Conservation (phyloP, 805 yeast species). For the Hyphopichia homilentoma region DNA sequence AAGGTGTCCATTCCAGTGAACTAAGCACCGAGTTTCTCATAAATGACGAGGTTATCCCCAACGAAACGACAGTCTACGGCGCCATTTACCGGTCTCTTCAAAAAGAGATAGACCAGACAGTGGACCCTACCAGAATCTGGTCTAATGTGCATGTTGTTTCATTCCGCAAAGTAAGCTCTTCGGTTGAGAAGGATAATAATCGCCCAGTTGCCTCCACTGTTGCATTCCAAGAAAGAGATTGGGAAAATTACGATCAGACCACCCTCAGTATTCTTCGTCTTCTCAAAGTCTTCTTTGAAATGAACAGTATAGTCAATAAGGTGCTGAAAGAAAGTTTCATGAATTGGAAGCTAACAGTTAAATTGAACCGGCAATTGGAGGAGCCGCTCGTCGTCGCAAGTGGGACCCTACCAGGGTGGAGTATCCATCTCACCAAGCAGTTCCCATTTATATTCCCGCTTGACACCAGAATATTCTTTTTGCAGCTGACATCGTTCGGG, state of each 20-base stretch:
- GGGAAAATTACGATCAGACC: conserved; percentile 20
- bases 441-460: conserved; percentile 84
- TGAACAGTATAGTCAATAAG: conserved; percentile 27
- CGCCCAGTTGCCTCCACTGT: conserved; percentile 7
- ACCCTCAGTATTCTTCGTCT: conserved; percentile 43
- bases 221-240: conserved; percentile 13
- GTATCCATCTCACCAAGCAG: conserved; percentile 62
- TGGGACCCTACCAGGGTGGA: conserved; percentile 85
- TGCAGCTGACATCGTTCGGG: conserved; percentile 89
- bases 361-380: conserved; percentile 80
- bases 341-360: conserved; percentile 81
- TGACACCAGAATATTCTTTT: conserved; percentile 69
- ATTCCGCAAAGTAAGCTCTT: conserved; percentile 32
- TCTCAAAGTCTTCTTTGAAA: conserved; percentile 43
- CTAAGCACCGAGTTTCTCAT: conserved; percentile 51
- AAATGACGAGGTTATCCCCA: conserved; percentile 55
- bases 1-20: conserved; percentile 4
- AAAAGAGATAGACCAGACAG: conserved; percentile 29
- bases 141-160: conserved; percentile 47
- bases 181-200: conserved; percentile 7
- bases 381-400: conserved; percentile 87
- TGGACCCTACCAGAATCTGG: conserved; percentile 58
- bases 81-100: conserved; percentile 57
- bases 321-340: conserved; percentile 41
- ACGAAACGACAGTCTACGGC: conserved; percentile 72